These are phyloP conservation scores for Diaporthe longicolla DNA, from an alignment of 2,329 filamentous ascomycete species.

Conservation along the genomic window DNA sequence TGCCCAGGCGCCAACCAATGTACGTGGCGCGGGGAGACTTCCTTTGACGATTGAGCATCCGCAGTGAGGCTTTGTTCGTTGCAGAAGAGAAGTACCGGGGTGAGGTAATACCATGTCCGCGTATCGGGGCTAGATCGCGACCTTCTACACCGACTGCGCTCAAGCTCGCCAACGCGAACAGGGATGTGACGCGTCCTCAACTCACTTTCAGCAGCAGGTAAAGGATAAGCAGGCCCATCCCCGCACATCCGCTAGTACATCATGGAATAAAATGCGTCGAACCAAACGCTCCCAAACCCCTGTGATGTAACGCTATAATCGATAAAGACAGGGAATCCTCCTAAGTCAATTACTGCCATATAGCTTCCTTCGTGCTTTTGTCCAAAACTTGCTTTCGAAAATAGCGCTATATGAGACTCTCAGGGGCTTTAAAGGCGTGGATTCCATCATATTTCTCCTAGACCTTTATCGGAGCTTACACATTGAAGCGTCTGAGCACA, in stretches of 20 bases:
- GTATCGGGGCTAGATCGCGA: not conserved
- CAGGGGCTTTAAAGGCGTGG: not conserved
- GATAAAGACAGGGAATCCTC: not conserved
- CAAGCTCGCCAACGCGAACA: not conserved
- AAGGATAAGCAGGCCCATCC: not conserved
- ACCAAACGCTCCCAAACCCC: not conserved
- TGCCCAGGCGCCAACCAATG: no score
- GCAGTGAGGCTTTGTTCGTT: not conserved
- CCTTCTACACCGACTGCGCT: not conserved
- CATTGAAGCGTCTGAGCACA: no score
- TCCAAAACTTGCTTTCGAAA: not conserved
- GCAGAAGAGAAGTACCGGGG: not conserved
- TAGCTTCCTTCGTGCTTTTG: not conserved
- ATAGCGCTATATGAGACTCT: not conserved
- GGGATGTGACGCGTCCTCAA: not conserved
- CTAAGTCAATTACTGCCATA: not conserved
- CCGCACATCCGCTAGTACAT: not conserved
- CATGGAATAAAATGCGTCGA: not conserved
- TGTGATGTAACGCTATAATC: conserved; percentile 16
- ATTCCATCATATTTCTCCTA: not conserved
- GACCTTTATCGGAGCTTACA: not conserved
- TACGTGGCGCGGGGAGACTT: no score
- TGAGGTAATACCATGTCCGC: no score
- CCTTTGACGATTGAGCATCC: no score
- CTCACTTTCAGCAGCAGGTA: not conserved